Evolutionary conservation across 805 yeast species (phyloP), one percentile per base, ranked within the genome.

Genomic region (Saccharomycopsis sp.): DNA sequence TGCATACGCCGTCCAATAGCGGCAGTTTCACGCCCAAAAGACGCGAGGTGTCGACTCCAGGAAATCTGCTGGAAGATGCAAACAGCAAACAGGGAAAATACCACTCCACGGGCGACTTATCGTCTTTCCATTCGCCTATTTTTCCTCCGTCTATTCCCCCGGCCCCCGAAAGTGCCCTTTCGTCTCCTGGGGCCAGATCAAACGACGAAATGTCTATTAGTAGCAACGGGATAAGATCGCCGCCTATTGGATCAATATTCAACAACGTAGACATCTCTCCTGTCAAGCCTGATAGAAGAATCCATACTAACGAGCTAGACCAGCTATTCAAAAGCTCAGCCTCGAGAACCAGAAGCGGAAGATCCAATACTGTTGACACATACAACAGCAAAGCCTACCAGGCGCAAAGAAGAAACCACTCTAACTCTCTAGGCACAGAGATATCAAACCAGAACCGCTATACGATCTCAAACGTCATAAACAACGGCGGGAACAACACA

Each of bases 81-180:
- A 37, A 37, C 44, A 37, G n/a, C n/a, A 37, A 37, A 37, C 12
- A n/a, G 12, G n/a, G 21, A 12, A 18, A n/a, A 44, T 5, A n/a
- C 18, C 8, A 44, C 21, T 8, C 18, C 16, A 20, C 20, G 21
- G 48, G 9, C 15, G 60, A 57, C 3, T 52, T 60, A 18, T 24
- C 15, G 20, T 52, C 57, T 3, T 52, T 60, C 18, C 54, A 52
- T 24, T 54, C 58, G n/a, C 63, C 63, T 8, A 41, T 58, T 2
- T 60, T 58, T 15, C 61, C 63, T 3, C 59, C 61, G 15, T 58
- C 59, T 8, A 60, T 60, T 21, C 63, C 63, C 34, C 63, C 63
- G 4, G 58, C 63, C 15, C 59, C 53, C 3, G 37, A 20, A n/a
- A 52, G 37, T 29, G 21, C 47, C 2, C 23, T 60, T n/a, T 34